Evolutionary conservation across 2,329 filamentous ascomycete species (phyloP).

Genomic region (Leptographium procerum): DNA sequence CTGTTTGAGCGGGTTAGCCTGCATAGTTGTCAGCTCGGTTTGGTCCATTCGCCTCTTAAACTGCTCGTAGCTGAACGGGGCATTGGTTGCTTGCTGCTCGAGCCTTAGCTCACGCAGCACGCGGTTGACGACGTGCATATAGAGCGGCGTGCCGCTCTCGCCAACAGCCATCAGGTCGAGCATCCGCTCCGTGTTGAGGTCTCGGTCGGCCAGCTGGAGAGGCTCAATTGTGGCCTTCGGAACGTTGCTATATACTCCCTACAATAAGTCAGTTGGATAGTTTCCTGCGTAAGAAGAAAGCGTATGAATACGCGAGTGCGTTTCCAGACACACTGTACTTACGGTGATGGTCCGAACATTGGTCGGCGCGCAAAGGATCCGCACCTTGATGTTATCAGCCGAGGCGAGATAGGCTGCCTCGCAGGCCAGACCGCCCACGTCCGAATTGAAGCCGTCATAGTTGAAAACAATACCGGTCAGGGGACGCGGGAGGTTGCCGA

Average conservation of each 20-base stretch:
- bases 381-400: constrained; percentile 29
- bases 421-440: constrained; percentile 37
- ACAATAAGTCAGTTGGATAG: constrained; percentile 6
- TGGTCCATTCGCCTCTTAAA: constrained; percentile 30
- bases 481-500: constrained; percentile 36
- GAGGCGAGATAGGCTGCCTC: constrained; percentile 48
- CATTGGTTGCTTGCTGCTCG: constrained; percentile 24
- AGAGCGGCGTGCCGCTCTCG: constrained; percentile 36
- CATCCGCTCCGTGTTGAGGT: constrained; percentile 48
- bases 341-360: constrained; percentile 31
- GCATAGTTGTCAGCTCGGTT: constrained; percentile 31
- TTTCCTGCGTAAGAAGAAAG: not conserved
- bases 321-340: constrained; percentile 7
- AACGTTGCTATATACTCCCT: constrained; percentile 19
- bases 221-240: constrained; percentile 34
- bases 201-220: constrained; percentile 35
- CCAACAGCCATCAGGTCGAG: constrained; percentile 47
- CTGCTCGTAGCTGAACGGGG: constrained; percentile 34
- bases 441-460: constrained; percentile 45
- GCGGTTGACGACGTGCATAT: constrained; percentile 42
- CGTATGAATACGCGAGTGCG: not conserved
- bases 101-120: constrained; percentile 46
- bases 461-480: constrained; percentile 54
- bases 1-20: constrained; percentile 44
- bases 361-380: constrained; percentile 43